phyloP scores from a whole-genome alignment of 495 filamentous ascomycete species.

The Aspergillus sparsus region DNA sequence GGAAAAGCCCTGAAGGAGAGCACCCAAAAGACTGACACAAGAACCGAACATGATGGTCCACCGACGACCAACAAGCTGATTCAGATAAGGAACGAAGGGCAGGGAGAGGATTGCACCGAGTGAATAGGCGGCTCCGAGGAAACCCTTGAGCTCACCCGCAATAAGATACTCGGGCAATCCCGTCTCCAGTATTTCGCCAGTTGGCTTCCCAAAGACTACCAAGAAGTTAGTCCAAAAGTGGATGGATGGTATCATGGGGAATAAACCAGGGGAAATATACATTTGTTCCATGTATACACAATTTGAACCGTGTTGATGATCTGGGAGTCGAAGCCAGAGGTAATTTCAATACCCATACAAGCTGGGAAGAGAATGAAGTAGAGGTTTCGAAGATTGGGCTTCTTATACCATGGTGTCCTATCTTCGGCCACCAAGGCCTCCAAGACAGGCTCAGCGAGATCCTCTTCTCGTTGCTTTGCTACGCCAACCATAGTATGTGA shows the following conservation, averaged over 20 bases:
- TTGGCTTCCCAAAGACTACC: conserved; percentile 40
- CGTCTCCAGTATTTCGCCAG: conserved; percentile 21
- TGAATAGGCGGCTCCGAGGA: conserved; percentile 32
- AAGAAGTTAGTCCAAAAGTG: background rate
- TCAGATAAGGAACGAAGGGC: conserved; percentile 59
- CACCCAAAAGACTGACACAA: conserved; percentile 57
- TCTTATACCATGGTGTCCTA: conserved; percentile 57
- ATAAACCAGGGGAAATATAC: conserved; percentile 36
- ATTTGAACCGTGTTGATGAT: conserved; percentile 72
- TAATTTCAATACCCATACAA: conserved; percentile 70
- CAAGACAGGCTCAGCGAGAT: conserved; percentile 35
- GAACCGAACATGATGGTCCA: conserved; percentile 64
- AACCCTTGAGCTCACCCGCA: conserved; percentile 30
- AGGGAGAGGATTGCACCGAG: conserved; percentile 56
- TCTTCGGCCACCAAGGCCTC: conserved; percentile 28
- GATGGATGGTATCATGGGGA: background rate
- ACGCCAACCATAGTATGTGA: conserved; percentile 29
- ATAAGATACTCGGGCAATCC: conserved; percentile 26
- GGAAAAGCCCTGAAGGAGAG: conserved; percentile 53
- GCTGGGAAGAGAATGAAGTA: conserved; percentile 67
- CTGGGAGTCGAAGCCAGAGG: conserved; percentile 70
- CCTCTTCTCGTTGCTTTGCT: conserved; percentile 33
- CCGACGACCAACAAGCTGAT: conserved; percentile 56
- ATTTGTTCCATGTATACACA: conserved; percentile 56
- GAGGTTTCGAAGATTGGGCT: conserved; percentile 59